Base-by-base conservation (phyloP, 495 filamentous ascomycete species). In the Tuber borchii region DNA sequence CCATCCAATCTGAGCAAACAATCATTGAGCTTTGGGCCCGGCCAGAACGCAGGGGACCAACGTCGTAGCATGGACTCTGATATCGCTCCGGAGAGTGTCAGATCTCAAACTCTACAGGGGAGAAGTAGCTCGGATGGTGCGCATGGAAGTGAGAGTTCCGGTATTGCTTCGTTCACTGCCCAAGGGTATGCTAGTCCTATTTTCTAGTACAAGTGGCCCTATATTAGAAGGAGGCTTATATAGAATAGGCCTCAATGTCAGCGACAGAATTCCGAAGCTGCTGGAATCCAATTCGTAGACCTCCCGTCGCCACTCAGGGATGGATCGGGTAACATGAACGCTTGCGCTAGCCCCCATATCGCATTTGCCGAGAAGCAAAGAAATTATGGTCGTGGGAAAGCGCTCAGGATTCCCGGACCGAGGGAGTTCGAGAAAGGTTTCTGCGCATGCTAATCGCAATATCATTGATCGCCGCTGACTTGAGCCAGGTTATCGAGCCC, bases 401-500 rank as follows among this genome's bases (percentile, higher is more conserved):
- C 81, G 10, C 43, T 83, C 37, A 70, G 81, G 6, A 83, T 83
- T 71, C 82, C 82, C 31, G 81, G 82, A 16, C 82, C 82, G 19
- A 68, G 81, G 43, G 82, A 83, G 69, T 83, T 81, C 70, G 82
- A 83, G 74, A 76, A 80, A 70, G 81, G 76, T 78, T 72, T 40
- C 19, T 39, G 22, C 26, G 6, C 16, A n/a, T 51, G 16, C 43
- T 51, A 22, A 73, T 37, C 61, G 19, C 73, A 45, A 34, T 43
- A 34, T 45, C 34, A 26, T 34, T 45, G 48, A 20, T 12, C 10
- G 19, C 45, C 43, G 31, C 72, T 77, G 68, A 77, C 65, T 22
- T 43, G 31, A 16, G n/a, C 37, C 1, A 78, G 77, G 82, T 20
- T 56, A 77, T n/a, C 74, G 76, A 3, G 79, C 81, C 0, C 74